Evolutionary conservation across 345 rosid genomes (phyloP).

Genomic region (Corymbia maculata): DNA sequence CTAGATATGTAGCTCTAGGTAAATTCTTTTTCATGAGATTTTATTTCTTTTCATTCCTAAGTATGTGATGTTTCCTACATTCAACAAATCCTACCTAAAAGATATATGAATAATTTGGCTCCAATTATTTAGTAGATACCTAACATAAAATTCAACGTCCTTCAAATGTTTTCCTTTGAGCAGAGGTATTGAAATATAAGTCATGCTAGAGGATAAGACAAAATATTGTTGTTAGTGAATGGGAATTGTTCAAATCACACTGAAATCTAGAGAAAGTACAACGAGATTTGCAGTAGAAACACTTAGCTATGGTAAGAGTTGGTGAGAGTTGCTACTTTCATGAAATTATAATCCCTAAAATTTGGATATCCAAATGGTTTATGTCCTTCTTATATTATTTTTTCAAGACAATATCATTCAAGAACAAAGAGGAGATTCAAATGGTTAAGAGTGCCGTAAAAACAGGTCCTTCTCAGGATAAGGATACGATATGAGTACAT

Average conservation of each 20-base stretch:
- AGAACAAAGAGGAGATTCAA: neutral
- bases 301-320: neutral
- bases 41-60: no score
- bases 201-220: neutral
- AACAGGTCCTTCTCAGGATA: neutral
- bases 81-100: neutral
- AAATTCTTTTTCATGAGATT: neutral
- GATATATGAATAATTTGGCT: neutral
- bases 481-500: neutral
- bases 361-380: neutral
- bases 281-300: neutral
- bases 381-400: neutral
- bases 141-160: neutral
- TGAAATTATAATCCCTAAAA: neutral
- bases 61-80: neutral
- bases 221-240: neutral
- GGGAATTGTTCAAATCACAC: neutral
- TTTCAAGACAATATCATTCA: neutral
- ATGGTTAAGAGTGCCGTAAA: neutral
- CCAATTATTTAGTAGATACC: neutral
- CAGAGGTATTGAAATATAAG: neutral
- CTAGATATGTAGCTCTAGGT: slow-evolving; percentile 3
- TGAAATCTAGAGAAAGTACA: neutral
- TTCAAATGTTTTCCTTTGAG: neutral
- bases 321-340: neutral